Evolutionary conservation across 345 rosid genomes (phyloP), one percentile per base, ranked within the genome.

Genomic region (Sonneratia alba): DNA sequence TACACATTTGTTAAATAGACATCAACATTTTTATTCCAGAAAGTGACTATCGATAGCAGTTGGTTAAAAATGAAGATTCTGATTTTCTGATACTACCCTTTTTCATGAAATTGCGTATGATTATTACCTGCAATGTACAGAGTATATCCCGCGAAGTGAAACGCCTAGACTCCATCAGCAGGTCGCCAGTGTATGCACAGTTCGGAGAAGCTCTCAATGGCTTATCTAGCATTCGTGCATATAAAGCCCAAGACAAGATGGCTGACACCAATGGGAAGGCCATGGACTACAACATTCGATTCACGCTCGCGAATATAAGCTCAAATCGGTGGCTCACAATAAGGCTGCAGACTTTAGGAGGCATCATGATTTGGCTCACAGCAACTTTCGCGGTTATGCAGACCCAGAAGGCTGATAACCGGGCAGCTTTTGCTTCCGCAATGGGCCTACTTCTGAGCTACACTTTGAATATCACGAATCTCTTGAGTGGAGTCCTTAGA

Each of bases 131-230:
- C 34, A 36, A 69, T 75, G 71, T 57, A 57, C 80, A 94, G 98
- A 89, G 88, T 85, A 94, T 95, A 49, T 83, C 97, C 13, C 97
- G 99, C 12, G 97, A 94, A 87, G 89, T 94, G 63, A 94, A 87
- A 79, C 97, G 97, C 75, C 69, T 95, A 77, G 99, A 92, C 81
- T 95, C 99, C 9, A 73, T 95, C 68, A 88, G 91, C 38, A 81
- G 97, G 81, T 92, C 97, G 34, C 98, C 93, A 76, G 76, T 94
- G 48, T 91, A 95, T 85, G 97, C 97, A 40, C 99, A 90, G 74
- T 87, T 92, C 74, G 97, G 99, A 70, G 99, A 95, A 86, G 99
- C 97, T 62, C 68, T 92, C 79, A 92, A 90, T 74, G 99, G 99
- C 76, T 70, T 95, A 74, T 83, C 97, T 51, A 85, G 85, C 79